Percentiles rank a stretch among this genome's conserved stretches.
Evolutionary conservation across 2,329 filamentous ascomycete species (phyloP).

Genomic region (Paracorniculantispora psalliotae): DNA sequence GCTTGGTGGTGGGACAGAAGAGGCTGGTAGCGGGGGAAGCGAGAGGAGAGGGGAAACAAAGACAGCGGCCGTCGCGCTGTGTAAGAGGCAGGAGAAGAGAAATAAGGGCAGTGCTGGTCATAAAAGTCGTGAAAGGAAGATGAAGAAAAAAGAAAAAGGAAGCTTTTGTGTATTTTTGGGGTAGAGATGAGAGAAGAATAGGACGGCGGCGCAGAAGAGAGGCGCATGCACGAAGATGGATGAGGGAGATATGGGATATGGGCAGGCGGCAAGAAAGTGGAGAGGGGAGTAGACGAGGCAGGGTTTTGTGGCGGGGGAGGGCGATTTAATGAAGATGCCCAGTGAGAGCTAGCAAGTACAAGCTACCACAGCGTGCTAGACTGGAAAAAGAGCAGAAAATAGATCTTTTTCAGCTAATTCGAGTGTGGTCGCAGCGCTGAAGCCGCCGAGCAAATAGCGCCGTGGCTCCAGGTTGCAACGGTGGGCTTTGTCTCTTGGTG

Average conservation of each 20-base stretch:
- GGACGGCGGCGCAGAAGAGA: constrained; percentile 5
- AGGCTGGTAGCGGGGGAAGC: constrained; percentile 4
- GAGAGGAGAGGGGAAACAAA: constrained; percentile 8
- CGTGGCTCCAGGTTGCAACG: neutral
- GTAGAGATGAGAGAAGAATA: constrained; percentile 6
- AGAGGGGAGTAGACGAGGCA: constrained; percentile 10
- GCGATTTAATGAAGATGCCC: neutral
- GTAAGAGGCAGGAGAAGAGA: neutral
- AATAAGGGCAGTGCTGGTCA: neutral
- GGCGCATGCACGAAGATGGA: constrained; percentile 12
- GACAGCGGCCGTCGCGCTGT: constrained; percentile 7
- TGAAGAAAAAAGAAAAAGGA: neutral
- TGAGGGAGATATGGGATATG: constrained; percentile 11
- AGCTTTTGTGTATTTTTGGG: constrained; percentile 6
- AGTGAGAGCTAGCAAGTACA: neutral
- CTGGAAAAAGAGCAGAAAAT: too few species aligned
- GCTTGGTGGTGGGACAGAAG: constrained; percentile 5
- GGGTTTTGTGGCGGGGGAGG: constrained; percentile 8
- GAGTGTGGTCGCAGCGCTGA: neutral
- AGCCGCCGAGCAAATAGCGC: neutral
- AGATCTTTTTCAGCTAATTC: too few species aligned
- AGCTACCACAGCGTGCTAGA: too few species aligned
- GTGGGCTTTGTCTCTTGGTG: too few species aligned
- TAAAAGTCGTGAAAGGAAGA: constrained; percentile 6
- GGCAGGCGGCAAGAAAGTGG: constrained; percentile 11